Evolutionary conservation across 2,329 filamentous ascomycete genomes (phyloP), one percentile per base, ranked within the genome.

Genomic region (Aureobasidium subglaciale): DNA sequence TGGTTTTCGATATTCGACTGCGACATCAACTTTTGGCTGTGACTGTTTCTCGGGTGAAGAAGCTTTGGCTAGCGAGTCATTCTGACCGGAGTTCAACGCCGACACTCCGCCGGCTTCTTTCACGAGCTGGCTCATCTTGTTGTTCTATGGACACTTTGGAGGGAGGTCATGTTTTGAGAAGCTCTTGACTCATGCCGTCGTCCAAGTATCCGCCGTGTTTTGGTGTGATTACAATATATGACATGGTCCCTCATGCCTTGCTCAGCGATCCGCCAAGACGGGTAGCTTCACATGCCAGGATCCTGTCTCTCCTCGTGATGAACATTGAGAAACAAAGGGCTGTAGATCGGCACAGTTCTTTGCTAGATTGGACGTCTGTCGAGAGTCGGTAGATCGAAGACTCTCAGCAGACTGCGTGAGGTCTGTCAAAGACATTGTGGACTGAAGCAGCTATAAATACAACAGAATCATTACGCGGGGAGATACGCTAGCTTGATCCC

Each of bases 11-110:
- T 37, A 50, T 50, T 7, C n/a, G 1, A 18, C 22, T 27, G 37
- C 9, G 22, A 15, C 46, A 29, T 20, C n/a, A 10, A 20, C 25
- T 52, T 41, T 41, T 24, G 48, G 5, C 25, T 30, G 35, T 52
- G 48, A 52, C 48, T 52, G n/a, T 40, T 52, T 37, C 34, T 37
- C 45, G n/a, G 1, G 16, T 9, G 9, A 30, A 40, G 35, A 52
- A 52, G 48, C 48, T 52, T 52, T 18, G 35, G 9, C 48, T 40
- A 41, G 24, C 48, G 35, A 40, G 48, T 52, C 48, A 40, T 30
- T 3, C 5, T 40, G 48, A n/a, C 41, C 48, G 11, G 24, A 38
- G 34, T 38, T 16, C n/a, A 48, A 30, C n/a, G 6, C 42, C 43
- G 29, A 27, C 3, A 7, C 18, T 18, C 4, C n/a, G 15, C 20